Evolutionary conservation across 2,329 filamentous ascomycete species (phyloP).

Genomic region (Raffaelea deltoideospora): DNA sequence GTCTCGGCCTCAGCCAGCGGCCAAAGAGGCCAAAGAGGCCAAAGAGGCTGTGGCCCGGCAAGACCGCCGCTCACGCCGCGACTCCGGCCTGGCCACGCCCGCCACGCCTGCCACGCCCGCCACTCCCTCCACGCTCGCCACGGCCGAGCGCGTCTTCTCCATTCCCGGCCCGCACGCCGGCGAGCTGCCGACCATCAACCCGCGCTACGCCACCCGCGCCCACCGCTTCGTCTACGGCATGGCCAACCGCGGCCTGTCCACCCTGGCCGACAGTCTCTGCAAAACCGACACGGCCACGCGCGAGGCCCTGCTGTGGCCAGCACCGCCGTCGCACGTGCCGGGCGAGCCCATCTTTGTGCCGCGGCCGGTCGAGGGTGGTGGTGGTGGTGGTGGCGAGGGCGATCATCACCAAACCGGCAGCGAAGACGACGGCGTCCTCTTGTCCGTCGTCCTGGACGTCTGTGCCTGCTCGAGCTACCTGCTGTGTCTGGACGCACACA

Average conservation of each 20-base stretch:
- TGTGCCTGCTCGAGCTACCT: conserved; percentile 45
- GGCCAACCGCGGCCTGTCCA: conserved; percentile 39
- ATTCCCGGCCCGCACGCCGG: conserved; percentile 38
- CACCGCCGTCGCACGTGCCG: conserved; percentile 43
- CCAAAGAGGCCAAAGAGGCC: too few species aligned
- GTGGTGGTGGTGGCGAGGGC: conserved; percentile 7
- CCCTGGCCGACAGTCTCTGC: conserved; percentile 45
- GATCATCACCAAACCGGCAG: too few species aligned
- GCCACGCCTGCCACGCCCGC: background rate
- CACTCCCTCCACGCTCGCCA: background rate
- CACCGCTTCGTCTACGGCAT: conserved; percentile 48
- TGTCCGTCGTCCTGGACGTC: conserved; percentile 51
- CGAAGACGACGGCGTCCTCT: conserved; percentile 49
- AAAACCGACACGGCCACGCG: conserved; percentile 48
- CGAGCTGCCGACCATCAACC: conserved; percentile 55
- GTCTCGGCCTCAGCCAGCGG: background rate
- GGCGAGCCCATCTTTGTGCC: conserved; percentile 55
- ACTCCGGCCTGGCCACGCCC: background rate
- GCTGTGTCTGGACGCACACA: conserved; percentile 46
- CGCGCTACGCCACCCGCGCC: conserved; percentile 29
- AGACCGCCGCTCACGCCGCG: background rate
- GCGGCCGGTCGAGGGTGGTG: conserved; percentile 19
- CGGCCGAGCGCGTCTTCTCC: conserved; percentile 21
- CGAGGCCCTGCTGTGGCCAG: conserved; percentile 35
- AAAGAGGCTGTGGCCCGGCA: background rate